Base-by-base conservation (phyloP, 2,329 filamentous ascomycete species). In the Stagonosporopsis rhizophila region DNA sequence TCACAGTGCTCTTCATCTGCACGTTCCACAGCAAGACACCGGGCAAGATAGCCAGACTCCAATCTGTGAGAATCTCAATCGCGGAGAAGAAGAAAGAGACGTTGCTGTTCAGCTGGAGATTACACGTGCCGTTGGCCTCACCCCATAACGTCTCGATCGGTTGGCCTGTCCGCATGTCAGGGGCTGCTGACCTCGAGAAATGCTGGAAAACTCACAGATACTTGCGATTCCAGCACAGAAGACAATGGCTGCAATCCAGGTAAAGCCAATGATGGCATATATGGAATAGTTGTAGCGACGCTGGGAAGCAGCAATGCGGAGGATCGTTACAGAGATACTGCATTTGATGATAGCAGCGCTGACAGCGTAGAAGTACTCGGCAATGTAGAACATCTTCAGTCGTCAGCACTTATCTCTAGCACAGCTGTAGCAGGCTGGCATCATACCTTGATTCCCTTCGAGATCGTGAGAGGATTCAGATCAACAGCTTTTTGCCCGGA, bases 1-100 rank as follows among this genome's bases (percentile, higher is more conserved):
- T 80, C 45, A 78, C 74, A 20, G 66, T 71, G 37, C 61, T 59
- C 56, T 78, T 78, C 62, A 68, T 66, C 28, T 68, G 65, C 22
- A 68, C 59, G 19, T 64, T 65, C 64, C 65, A 67, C 12, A 68
- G 48, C 23, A 68, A 17, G 37, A 68, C 34, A 6, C 59, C 62
- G 8, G 64, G 65, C 42, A 67, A 11, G 9, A 67, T 49, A 1
- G 64, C 64, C 6, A 67, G 60, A 51, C 55, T 62, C 41, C 62
- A 67, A 47, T 65, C 62, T 1, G 62, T 60, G 7, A 62, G 7
- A 32, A 67, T 67, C 27, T 65, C 64, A 20, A 65, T 64, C 7
- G 62, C 64, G 2, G 62, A 65, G 37, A 64, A 67, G 40, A 67
- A 67, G 14, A 67, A 49, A 40, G 56, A 60, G 44, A 65, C 60